Percentiles rank a stretch among this genome's conserved stretches.
Conservation (phyloP, 73 alveolate species). For the Tetrahymena borealis region DNA sequence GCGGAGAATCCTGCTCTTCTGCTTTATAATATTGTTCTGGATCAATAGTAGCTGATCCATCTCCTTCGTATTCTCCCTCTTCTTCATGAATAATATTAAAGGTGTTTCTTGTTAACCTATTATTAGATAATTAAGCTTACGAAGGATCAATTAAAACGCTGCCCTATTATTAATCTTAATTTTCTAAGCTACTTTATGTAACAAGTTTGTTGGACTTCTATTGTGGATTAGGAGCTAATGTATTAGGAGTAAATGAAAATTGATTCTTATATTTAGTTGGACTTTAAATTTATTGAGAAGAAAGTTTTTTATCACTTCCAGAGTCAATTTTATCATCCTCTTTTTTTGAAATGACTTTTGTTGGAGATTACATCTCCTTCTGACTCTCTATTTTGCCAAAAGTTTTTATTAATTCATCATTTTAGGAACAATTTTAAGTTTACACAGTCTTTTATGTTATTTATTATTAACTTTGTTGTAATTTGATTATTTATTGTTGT, state of each 20-base stretch:
- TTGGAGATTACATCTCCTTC: too few relatives aligned
- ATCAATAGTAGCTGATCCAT: not conserved
- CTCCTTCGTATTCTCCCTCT: not conserved
- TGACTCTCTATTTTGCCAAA: not conserved
- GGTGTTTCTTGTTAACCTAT: not conserved
- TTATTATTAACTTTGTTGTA: not conserved
- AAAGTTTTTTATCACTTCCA: not conserved
- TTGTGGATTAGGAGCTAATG: too few relatives aligned
- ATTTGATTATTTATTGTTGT: not conserved
- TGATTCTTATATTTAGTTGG: too few relatives aligned
- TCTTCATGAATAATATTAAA: not conserved
- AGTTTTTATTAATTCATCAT: not conserved
- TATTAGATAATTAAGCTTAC: not conserved
- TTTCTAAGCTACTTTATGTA: too few relatives aligned
- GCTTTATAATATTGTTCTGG: not conserved
- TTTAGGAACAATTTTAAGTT: not conserved
- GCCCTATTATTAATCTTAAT: too few relatives aligned
- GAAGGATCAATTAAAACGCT: too few relatives aligned
- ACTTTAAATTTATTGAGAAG: too few relatives aligned
- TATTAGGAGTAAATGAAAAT: too few relatives aligned
- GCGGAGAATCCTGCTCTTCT: not conserved
- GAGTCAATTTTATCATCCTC: not conserved
- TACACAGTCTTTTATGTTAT: not conserved
- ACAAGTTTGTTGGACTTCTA: too few relatives aligned
- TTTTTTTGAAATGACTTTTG: too few relatives aligned